Percentiles rank a stretch among this genome's conserved stretches.
Conservation (phyloP, 2,329 filamentous ascomycete genomes). For the Dothideomycetidae sp. region DNA sequence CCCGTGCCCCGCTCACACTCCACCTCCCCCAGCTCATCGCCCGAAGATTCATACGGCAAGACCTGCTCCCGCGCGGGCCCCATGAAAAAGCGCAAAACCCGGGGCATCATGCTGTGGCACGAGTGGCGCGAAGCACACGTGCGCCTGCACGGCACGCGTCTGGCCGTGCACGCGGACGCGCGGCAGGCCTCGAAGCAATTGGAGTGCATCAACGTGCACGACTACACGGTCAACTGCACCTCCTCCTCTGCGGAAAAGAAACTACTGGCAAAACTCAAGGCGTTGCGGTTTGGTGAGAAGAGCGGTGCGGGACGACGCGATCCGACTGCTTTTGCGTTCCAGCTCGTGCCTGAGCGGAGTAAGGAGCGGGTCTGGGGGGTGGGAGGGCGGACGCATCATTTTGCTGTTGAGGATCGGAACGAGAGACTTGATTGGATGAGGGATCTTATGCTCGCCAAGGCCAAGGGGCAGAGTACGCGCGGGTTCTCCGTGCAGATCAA, state of each 20-base stretch:
- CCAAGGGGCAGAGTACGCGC: conserved; percentile 67
- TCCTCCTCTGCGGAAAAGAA: conserved; percentile 62
- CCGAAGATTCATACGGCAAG: conserved; percentile 19
- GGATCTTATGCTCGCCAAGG: conserved; percentile 82
- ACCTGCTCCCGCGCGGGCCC: conserved; percentile 53
- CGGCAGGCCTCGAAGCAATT: conserved; percentile 47
- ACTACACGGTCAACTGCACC: conserved; percentile 78
- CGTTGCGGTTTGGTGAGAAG: conserved; percentile 45
- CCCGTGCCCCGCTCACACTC: conserved; percentile 12
- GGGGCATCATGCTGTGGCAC: conserved; percentile 73
- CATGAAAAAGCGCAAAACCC: conserved; percentile 89
- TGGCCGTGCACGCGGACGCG: conserved; percentile 52
- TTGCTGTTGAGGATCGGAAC: conserved; percentile 73
- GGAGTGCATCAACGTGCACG: conserved; percentile 74
- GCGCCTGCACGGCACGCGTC: conserved; percentile 50
- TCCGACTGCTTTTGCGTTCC: conserved; percentile 57
- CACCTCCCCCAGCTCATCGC: conserved; percentile 9
- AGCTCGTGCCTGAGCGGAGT: conserved; percentile 52
- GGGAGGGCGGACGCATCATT: conserved; percentile 73
- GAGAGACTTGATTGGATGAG: conserved; percentile 97
- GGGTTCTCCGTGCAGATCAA: conserved; percentile 78
- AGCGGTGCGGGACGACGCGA: conserved; percentile 30
- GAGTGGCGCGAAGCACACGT: conserved; percentile 93
- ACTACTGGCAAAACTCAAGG: conserved; percentile 75
- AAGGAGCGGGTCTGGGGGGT: conserved; percentile 35